These are phyloP conservation scores for Themeda triandra DNA, from an alignment of 176 grass and related monocot species.

Conservation along the genomic window DNA sequence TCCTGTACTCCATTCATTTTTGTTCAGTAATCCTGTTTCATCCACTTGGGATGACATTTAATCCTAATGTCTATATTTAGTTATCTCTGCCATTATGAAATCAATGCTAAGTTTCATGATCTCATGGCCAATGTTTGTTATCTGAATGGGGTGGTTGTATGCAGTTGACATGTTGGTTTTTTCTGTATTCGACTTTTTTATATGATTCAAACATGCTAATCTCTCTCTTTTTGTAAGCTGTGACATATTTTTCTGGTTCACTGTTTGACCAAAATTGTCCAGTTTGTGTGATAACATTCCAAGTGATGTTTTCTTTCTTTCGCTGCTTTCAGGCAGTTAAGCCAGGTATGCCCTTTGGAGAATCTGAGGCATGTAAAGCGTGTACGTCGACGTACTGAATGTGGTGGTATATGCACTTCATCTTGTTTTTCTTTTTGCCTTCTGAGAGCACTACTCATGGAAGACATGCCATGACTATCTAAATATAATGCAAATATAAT, in stretches of 20 bases:
- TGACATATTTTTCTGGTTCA: not conserved
- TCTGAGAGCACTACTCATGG: not conserved
- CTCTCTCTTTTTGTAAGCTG: not conserved
- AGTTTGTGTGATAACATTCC: not conserved
- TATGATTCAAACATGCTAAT: not conserved
- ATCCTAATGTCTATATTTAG: not conserved
- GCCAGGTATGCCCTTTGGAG: conserved; percentile 44
- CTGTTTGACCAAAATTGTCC: not conserved
- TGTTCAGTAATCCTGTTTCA: not conserved
- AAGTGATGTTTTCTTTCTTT: not conserved
- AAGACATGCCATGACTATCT: not conserved
- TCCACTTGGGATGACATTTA: not conserved
- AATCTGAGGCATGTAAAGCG: conserved; percentile 51
- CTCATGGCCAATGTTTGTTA: not conserved
- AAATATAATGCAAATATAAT: too few species aligned
- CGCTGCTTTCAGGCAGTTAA: conserved; percentile 37
- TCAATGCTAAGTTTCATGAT: not conserved
- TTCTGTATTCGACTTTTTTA: not conserved
- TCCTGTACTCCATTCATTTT: not conserved
- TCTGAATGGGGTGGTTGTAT: not conserved
- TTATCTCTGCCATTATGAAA: not conserved
- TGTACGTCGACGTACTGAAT: conserved; percentile 16
- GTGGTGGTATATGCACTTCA: conserved; percentile 21
- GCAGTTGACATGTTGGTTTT: not conserved
- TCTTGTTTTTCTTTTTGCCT: conserved; percentile 4